Conservation (phyloP, 306 rosid genomes). For the Prinsepia uniflora region DNA sequence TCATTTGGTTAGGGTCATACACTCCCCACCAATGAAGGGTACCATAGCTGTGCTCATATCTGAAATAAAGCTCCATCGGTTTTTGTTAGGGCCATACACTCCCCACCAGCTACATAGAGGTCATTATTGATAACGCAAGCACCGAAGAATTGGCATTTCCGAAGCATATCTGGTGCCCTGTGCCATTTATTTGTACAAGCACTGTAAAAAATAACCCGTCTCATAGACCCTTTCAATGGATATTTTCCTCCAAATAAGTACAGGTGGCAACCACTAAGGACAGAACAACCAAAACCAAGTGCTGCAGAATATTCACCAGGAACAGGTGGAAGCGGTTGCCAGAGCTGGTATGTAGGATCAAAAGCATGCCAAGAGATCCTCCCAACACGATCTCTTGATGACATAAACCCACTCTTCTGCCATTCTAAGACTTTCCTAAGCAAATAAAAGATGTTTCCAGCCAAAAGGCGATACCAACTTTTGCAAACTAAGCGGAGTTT, state of each 20-base stretch:
- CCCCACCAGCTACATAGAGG: constrained; percentile 98
- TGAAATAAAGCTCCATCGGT: constrained; percentile 85
- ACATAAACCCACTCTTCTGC: constrained; percentile 99
- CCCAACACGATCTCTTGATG: constrained; percentile 93
- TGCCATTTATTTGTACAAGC: constrained; percentile 98
- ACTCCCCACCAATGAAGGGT: constrained; percentile 96
- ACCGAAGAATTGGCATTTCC: constrained; percentile 91
- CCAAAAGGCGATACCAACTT: constrained; percentile 86
- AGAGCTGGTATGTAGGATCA: constrained; percentile 90
- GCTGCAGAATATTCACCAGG: constrained; percentile 96
- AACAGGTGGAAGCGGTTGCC: constrained; percentile 99
- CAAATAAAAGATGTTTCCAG: constrained; percentile 92
- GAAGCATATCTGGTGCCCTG: constrained; percentile 96
- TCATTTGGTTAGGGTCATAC: too few species aligned
- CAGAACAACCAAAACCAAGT: constrained; percentile 95
- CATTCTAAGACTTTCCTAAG: constrained; percentile 95
- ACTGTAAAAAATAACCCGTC: constrained; percentile 93
- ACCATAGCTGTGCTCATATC: constrained; percentile 98
- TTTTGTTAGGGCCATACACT: constrained; percentile 86
- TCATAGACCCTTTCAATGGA: constrained; percentile 84
- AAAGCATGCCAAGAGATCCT: constrained; percentile 95
- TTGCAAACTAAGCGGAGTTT: constrained; percentile 92
- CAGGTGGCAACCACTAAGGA: constrained; percentile 94
- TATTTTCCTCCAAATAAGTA: constrained; percentile 97
- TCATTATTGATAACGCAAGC: constrained; percentile 93